A percentile compares a stretch with the other conserved stretches of the same genome.
phyloP scores from a whole-genome alignment of 306 rosid genomes.

The Lupinus albus region DNA sequence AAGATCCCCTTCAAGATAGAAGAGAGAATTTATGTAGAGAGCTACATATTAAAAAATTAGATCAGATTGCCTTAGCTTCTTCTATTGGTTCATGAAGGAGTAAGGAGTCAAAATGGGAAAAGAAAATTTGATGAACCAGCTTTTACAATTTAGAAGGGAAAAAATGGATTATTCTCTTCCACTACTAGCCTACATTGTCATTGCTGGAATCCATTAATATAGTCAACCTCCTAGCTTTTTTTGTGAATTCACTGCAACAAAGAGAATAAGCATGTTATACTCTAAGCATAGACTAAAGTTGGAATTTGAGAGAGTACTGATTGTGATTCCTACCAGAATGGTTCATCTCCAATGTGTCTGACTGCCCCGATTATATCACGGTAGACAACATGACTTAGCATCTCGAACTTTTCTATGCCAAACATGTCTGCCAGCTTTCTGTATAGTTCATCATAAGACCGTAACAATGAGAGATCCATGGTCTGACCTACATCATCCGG shows the following conservation, averaged over 20 bases:
- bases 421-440: slow-evolving; percentile 75
- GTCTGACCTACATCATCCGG: slow-evolving; percentile 77
- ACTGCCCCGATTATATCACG: slow-evolving; percentile 64
- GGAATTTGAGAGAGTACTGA: slow-evolving; percentile 17
- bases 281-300: background rate
- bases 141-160: slow-evolving; percentile 65
- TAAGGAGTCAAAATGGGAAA: slow-evolving; percentile 24
- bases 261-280: slow-evolving; percentile 28
- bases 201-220: slow-evolving; percentile 80
- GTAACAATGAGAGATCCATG: slow-evolving; percentile 64
- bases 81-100: slow-evolving; percentile 37
- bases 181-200: slow-evolving; percentile 63
- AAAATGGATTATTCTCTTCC: slow-evolving; percentile 37
- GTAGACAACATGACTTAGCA: slow-evolving; percentile 62
- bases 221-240: slow-evolving; percentile 76
- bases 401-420: slow-evolving; percentile 67
- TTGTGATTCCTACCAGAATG: slow-evolving; percentile 57
- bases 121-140: slow-evolving; percentile 48
- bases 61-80: slow-evolving; percentile 42
- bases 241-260: slow-evolving; percentile 70
- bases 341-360: slow-evolving; percentile 77
- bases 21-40: slow-evolving; percentile 37
- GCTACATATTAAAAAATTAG: slow-evolving; percentile 37
- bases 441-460: slow-evolving; percentile 65
- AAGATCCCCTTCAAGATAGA: slow-evolving; percentile 28